phyloP scores from a whole-genome alignment of 2,329 filamentous ascomycete genomes.

The Cytospora piceicola region DNA sequence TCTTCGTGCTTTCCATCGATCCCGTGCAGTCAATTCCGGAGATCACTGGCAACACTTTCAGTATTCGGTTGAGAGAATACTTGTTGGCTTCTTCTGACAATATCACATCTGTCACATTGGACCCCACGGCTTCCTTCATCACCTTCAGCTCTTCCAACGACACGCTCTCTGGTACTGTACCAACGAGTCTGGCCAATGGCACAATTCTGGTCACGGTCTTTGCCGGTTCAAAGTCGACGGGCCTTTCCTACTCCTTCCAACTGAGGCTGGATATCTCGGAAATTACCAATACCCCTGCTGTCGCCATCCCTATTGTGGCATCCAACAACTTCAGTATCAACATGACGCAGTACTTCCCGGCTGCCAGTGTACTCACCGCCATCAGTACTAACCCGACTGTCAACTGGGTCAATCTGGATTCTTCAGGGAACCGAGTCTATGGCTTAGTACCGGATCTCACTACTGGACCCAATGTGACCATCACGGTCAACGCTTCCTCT shows the following conservation, averaged over 20 bases:
- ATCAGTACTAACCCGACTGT: neutral
- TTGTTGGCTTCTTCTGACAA: neutral
- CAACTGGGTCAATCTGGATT: slow-evolving; percentile 4
- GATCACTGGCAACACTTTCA: neutral
- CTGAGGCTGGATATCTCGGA: slow-evolving; percentile 7
- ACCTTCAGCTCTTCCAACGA: neutral
- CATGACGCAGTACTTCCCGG: slow-evolving; percentile 8
- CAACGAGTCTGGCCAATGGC: neutral
- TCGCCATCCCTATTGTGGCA: slow-evolving; percentile 2
- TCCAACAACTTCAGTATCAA: slow-evolving; percentile 5
- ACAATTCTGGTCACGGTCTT: neutral
- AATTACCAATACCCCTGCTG: neutral
- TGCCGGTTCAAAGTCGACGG: neutral
- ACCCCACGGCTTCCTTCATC: slow-evolving; percentile 8
- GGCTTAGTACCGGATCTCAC: neutral
- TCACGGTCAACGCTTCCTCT: slow-evolving; percentile 15
- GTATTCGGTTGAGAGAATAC: neutral
- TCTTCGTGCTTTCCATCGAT: neutral
- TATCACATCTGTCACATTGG: neutral
- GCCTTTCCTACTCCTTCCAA: slow-evolving; percentile 10
- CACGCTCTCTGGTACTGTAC: slow-evolving; percentile 3
- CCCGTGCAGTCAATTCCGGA: neutral
- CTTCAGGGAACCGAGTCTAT: neutral
- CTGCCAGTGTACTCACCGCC: slow-evolving; percentile 3
- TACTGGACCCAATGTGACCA: neutral